Conservation (phyloP, 257 asterid genomes). For the Przewalskia tangutica region DNA sequence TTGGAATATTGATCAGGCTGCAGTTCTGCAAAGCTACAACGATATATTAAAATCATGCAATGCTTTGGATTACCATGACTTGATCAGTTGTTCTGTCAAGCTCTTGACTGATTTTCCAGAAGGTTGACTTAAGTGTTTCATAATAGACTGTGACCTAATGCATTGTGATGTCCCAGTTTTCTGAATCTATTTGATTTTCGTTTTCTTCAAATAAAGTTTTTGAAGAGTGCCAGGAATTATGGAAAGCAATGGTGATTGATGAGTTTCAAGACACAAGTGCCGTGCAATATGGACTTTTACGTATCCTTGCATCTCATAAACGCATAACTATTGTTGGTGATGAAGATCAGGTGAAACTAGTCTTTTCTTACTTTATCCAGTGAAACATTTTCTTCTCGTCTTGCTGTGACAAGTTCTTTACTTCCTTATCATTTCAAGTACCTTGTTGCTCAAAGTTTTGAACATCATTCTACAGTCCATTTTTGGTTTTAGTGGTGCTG, state of each 20-base stretch:
- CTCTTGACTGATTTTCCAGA: slow-evolving; percentile 77
- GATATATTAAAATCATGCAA: slow-evolving; percentile 79
- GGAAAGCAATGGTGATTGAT: slow-evolving; percentile 86
- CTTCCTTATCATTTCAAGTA: not conserved
- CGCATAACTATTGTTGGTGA: slow-evolving; percentile 90
- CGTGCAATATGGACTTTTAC: slow-evolving; percentile 71
- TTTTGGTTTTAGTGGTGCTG: slow-evolving; percentile 96
- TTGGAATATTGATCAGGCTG: slow-evolving; percentile 47
- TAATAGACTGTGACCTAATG: not conserved
- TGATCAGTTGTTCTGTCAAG: slow-evolving; percentile 76
- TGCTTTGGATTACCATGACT: slow-evolving; percentile 92
- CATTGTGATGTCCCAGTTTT: slow-evolving; percentile 3
- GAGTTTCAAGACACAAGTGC: slow-evolving; percentile 98
- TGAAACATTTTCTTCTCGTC: not conserved
- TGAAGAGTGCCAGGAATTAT: slow-evolving; percentile 60
- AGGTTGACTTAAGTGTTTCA: slow-evolving; percentile 42
- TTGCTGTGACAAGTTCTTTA: not conserved
- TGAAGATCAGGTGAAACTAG: slow-evolving; percentile 77
- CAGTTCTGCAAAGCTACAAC: slow-evolving; percentile 60
- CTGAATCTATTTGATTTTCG: slow-evolving; percentile 15
- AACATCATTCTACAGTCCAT: slow-evolving; percentile 50
- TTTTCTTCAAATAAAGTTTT: slow-evolving; percentile 39
- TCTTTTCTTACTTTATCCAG: slow-evolving; percentile 8
- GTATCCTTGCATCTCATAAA: slow-evolving; percentile 67
- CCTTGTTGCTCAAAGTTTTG: not conserved